Base-by-base conservation (phyloP, 306 rosid species). In the Datisca glomerata region DNA sequence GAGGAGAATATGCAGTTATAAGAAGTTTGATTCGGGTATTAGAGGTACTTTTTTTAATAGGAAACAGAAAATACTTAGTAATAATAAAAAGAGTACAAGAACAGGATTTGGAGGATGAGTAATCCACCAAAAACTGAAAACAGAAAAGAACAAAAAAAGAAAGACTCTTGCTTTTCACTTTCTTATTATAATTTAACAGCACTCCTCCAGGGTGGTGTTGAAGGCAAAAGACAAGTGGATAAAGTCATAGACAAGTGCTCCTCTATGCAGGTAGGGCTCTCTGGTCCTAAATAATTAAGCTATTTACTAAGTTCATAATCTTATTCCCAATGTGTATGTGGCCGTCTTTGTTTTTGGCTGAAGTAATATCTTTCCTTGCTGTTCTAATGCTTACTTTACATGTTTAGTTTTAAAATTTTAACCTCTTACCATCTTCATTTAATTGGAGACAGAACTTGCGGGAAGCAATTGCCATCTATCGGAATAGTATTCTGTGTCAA, bases 151-250 rank as follows among this genome's bases (percentile, higher is more conserved):
- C n/a, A n/a, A n/a, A n/a, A n/a, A n/a, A n/a, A n/a, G n/a, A n/a
- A 41, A 49, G 14, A 17, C 28, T 14, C 24, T 28, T 31, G 32
- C 28, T 34, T 34, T 22, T 48, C 36, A 19, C 50, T 59, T 18
- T 38, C 35, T 25, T 55, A 28, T 46, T 41, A 37, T 29, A 21
- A 55, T 44, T 53, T 22, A 40, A 54, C 24, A 49, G 10, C 63
- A 55, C 64, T 49, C 47, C 58, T 60, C 15, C 61, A 85, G 96
- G 96, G 96, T 39, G 93, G 96, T 45, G 85, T 75, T 64, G 96
- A 85, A 57, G 96, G 96, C 40, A 85, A 85, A 72, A 75, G 85
- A 67, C 93, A 85, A 74, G 96, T 85, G 54, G 96, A 85, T 77
- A 72, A 74, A 74, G 87, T 85, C 55, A 85, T 85, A 51, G 96